Evolutionary conservation across 1,284 basidiomycete genomes (phyloP), one percentile per base, ranked within the genome.

Genomic region (Malassezia brasiliensis): DNA sequence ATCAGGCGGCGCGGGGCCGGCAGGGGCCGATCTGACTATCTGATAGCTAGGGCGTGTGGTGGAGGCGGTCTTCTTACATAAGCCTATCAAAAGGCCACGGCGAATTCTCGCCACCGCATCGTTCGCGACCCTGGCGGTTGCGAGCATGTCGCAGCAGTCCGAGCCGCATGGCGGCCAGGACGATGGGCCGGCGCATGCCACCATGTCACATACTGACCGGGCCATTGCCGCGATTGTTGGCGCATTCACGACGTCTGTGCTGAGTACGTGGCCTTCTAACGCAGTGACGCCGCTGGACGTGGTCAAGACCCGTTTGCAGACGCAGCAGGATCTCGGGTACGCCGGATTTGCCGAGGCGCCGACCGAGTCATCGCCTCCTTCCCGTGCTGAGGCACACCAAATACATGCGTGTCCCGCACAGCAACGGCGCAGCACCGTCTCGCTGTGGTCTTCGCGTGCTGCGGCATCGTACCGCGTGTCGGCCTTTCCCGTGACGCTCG

Each of bases 271-370:
- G 30, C 0, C 39, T n/a, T 36, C 40, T 34, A 25, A 57, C 31
- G 1, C 72, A 90, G 88, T 93, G 90, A 93, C 89, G 5, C 89
- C 89, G 3, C 90, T 93, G 72, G 89, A 93, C 76, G 87, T 93
- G 52, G 81, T 93, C 65, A 93, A 93, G 76, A 93, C 90, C 19
- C 82, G 90, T n/a, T 77, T 91, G 19, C 88, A 91, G 75, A 88
- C 86, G 1, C 86, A 89, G 30, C 20, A 20, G 19, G 30, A 30
- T 22, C 14, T 11, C 14, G 32, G 32, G 11, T 11, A 14, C 32
- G 32, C 14, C 32, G 32, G 32, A 5, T 34, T 2, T 9, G 32
- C 32, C 14, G 32, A 34, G 32, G 14, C 32, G 3, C 32, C 32
- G 3, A 25, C 20, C 20, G 25, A 45, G 38, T n/a, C 38, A 10